phyloP scores from a whole-genome alignment of 805 yeast genomes.

The Geotrichum ghanense region DNA sequence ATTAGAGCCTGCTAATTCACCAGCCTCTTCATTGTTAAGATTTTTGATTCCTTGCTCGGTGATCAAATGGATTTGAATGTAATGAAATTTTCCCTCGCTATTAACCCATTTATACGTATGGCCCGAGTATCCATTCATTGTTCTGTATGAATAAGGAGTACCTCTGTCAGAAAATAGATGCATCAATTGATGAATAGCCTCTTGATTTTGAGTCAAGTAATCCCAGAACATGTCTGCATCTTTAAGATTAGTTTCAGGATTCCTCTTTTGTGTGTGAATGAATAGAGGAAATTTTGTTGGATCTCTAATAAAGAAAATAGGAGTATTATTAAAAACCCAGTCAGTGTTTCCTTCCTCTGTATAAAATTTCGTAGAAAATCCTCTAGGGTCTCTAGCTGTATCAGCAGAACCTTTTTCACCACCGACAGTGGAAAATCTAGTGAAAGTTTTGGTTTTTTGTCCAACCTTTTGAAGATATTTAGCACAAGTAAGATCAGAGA shows the following conservation, averaged over 20 bases:
- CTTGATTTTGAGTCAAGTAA: conserved; percentile 61
- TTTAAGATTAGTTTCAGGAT: conserved; percentile 67
- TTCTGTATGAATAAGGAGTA: conserved; percentile 63
- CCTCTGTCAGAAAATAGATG: conserved; percentile 71
- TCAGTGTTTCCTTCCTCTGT: conserved; percentile 80
- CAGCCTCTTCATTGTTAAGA: conserved; percentile 26
- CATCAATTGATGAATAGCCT: conserved; percentile 65
- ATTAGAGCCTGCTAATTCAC: conserved; percentile 48
- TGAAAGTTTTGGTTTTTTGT: conserved; percentile 53
- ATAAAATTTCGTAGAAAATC: conserved; percentile 68
- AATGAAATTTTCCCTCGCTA: conserved; percentile 62
- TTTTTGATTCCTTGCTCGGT: conserved; percentile 50
- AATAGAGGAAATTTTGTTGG: conserved; percentile 80
- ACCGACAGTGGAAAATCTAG: conserved; percentile 80
- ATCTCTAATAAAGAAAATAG: conserved; percentile 75
- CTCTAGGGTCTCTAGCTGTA: conserved; percentile 81
- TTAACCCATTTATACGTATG: conserved; percentile 68
- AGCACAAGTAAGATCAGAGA: conserved; percentile 59
- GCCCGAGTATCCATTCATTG: conserved; percentile 78
- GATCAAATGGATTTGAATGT: conserved; percentile 67
- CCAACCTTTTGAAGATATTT: conserved; percentile 60
- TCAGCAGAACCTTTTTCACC: conserved; percentile 78
- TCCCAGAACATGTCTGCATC: conserved; percentile 83
- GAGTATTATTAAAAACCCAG: conserved; percentile 79
- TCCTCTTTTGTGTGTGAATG: conserved; percentile 81